Evolutionary conservation across 2,329 filamentous ascomycete genomes (phyloP).

Genomic region (Pseudogymnoascus sp.): DNA sequence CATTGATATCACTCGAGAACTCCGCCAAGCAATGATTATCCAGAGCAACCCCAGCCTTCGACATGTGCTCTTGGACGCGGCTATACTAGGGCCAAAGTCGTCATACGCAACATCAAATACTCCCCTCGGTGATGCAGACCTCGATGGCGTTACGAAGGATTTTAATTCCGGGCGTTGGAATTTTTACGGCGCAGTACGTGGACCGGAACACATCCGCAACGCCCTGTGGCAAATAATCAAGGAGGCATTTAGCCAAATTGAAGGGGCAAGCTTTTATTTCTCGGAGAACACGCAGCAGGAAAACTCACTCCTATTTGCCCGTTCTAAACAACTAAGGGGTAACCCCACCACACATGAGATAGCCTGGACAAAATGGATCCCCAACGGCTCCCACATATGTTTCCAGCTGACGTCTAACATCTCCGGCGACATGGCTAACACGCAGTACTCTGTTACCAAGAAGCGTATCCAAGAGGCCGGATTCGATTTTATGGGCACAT

Average conservation of each 20-base stretch:
- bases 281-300: slow-evolving; percentile 16
- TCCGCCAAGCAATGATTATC: slow-evolving; percentile 36
- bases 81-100: slow-evolving; percentile 33
- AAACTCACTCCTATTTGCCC: too few species aligned
- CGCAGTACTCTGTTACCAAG: slow-evolving; percentile 37
- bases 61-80: slow-evolving; percentile 21
- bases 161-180: slow-evolving; percentile 37
- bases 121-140: slow-evolving; percentile 33
- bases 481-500: slow-evolving; percentile 44
- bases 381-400: slow-evolving; percentile 44
- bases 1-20: slow-evolving; percentile 40
- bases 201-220: slow-evolving; percentile 28
- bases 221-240: slow-evolving; percentile 28
- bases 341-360: slow-evolving; percentile 26
- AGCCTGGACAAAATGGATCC: slow-evolving; percentile 43
- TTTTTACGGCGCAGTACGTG: slow-evolving; percentile 39
- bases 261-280: slow-evolving; percentile 28
- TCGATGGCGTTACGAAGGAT: slow-evolving; percentile 30
- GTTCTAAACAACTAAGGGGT: slow-evolving; percentile 17
- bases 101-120: slow-evolving; percentile 24
- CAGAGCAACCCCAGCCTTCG: slow-evolving; percentile 27
- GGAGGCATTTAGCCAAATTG: slow-evolving; percentile 24
- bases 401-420: slow-evolving; percentile 47
- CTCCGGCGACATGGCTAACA: slow-evolving; percentile 38
- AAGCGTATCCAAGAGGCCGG: slow-evolving; percentile 35